phyloP scores from a whole-genome alignment of 768 basidiomycete genomes.

The Hericium erinaceus region DNA sequence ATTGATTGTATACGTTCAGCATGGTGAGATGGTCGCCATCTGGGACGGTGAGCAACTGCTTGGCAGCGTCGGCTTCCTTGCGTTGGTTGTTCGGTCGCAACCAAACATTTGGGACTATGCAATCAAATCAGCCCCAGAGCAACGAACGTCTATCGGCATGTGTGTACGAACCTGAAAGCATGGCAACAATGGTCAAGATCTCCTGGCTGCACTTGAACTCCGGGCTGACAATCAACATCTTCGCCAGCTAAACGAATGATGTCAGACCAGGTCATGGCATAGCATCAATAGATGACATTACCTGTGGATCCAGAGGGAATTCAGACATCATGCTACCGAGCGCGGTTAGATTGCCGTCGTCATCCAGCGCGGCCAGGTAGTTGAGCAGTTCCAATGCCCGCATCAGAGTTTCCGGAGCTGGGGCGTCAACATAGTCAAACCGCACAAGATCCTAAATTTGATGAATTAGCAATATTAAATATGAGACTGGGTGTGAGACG shows the following conservation, averaged over 20 bases:
- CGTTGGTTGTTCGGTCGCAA: conserved; percentile 80
- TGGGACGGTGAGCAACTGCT: conserved; percentile 79
- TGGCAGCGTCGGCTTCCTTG: conserved; percentile 89
- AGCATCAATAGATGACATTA: conserved; percentile 16
- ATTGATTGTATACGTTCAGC: conserved; percentile 93
- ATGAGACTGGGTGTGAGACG: neutral
- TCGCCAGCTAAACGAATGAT: conserved; percentile 52
- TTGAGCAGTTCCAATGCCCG: conserved; percentile 91
- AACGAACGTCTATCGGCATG: neutral
- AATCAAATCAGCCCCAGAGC: neutral
- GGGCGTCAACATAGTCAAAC: conserved; percentile 89
- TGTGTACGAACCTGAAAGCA: conserved; percentile 71
- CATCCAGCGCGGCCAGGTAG: conserved; percentile 85
- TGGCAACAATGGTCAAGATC: conserved; percentile 88
- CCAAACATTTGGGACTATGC: conserved; percentile 86
- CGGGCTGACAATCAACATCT: conserved; percentile 89
- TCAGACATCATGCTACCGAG: conserved; percentile 93
- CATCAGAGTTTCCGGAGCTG: conserved; percentile 95
- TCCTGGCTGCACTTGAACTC: conserved; percentile 97
- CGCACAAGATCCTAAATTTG: conserved; percentile 60
- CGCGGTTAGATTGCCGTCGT: conserved; percentile 84
- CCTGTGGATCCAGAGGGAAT: conserved; percentile 97
- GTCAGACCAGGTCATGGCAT: neutral
- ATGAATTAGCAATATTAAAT: neutral
- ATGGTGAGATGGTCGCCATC: conserved; percentile 95